Evolutionary conservation across 768 basidiomycete genomes (phyloP).

Genomic region (Serendipita vermifera): DNA sequence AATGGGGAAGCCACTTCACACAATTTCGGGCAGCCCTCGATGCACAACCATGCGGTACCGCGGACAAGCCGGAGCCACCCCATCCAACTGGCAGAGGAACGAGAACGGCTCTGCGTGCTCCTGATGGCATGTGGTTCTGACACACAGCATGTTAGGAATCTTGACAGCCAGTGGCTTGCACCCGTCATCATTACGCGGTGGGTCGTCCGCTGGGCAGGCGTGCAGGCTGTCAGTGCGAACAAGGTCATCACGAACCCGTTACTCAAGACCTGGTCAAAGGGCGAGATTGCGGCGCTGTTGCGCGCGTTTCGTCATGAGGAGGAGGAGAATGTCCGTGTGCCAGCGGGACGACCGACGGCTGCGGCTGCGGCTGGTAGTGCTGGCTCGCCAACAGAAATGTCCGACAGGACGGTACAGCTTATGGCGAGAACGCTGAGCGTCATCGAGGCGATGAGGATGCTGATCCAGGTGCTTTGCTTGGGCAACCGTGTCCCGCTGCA

Average conservation of each 20-base stretch:
- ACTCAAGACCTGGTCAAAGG: not conserved
- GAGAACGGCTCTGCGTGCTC: constrained; percentile 42
- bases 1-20: not conserved
- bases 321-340: not conserved
- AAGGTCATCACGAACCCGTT: not conserved
- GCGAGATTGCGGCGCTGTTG: not conserved
- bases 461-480: not conserved
- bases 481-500: not conserved
- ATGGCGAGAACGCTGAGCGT: not conserved
- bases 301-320: not conserved
- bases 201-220: constrained; percentile 30
- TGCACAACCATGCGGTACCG: constrained; percentile 22
- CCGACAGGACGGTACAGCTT: constrained; percentile 2
- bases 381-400: not conserved
- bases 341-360: not conserved
- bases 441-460: not conserved
- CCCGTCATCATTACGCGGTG: constrained; percentile 50
- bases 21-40: constrained; percentile 18
- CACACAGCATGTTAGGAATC: constrained; percentile 30
- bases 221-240: not conserved
- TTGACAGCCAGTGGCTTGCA: constrained; percentile 36
- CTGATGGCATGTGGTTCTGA: constrained; percentile 47
- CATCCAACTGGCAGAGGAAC: constrained; percentile 36
- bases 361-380: not conserved
- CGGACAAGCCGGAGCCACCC: constrained; percentile 25